Base-by-base conservation (phyloP, 176 grass and related monocot species). In the Phyllostachys edulis region DNA sequence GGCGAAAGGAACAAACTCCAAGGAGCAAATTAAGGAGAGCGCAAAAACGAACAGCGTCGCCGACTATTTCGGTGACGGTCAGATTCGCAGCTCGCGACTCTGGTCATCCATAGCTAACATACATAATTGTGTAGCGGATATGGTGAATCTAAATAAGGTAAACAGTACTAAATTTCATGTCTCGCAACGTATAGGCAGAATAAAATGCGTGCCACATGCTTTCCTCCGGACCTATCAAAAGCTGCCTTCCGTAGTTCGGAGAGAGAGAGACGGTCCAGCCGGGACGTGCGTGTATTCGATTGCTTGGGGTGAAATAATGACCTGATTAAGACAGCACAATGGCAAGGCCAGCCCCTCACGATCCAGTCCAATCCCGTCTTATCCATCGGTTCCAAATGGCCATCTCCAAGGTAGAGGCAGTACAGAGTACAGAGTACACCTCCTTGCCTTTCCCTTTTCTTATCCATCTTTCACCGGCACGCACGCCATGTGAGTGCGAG, bases 241-340 rank as follows among this genome's bases (percentile, higher is more conserved):
- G 61, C n/a, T 26, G 47, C 4, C 46, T 20, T 26, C 26, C 8
- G 6, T 7, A 15, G 20, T 23, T 44, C 38, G 21, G 68, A 15
- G 68, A 17, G 21, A 15, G 42, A 13, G 16, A 2, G 12, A 5
- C 3, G 17, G 50, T 7, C 49, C 4, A 11, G 44, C 7, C 4
- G 38, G 41, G 41, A 17, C 12, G 16, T 23, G 47, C 54, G 12
- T 37, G 21, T 23, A 60, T 56, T 74, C 68, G 81, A 80, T 80
- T 54, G 75, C 75, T 27, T 52, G 7, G 7, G 32, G 9, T 1
- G 5, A 69, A 85, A 79, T 36, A 46, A 85, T 39, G 29, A 7
- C n/a, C 4, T 85, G 87, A 89, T 81, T 62, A 85, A 18, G 76
- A 89, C 82, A 80, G 29, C 29, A 78, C 73, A 12, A 78, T 57